Conservation (phyloP, 495 filamentous ascomycete genomes). For the Trichoderma virens region DNA sequence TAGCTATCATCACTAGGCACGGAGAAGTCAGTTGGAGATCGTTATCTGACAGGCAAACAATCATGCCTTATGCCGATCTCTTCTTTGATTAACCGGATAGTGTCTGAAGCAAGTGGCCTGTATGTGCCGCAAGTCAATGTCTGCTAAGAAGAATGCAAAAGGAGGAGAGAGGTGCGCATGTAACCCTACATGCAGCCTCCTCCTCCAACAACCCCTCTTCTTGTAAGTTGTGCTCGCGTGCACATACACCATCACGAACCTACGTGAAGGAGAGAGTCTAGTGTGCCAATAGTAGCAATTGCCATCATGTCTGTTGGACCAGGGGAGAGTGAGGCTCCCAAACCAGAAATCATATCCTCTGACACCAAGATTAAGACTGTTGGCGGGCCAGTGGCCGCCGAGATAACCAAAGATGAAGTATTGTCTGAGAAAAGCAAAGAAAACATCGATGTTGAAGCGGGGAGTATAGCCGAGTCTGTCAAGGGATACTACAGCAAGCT, state of each 20-base stretch:
- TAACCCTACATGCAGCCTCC: not conserved
- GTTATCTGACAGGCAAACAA: not conserved
- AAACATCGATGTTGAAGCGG: not conserved
- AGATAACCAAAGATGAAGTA: not conserved
- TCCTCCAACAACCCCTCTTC: not conserved
- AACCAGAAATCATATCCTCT: not conserved
- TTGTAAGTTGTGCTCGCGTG: not conserved
- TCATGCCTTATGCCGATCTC: not conserved
- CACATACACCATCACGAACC: not conserved
- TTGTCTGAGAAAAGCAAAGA: not conserved
- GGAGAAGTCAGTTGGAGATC: not conserved
- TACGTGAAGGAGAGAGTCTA: not conserved
- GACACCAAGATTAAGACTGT: not conserved
- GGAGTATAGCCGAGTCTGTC: not conserved
- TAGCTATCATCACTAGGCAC: not conserved
- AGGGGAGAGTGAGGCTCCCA: not conserved
- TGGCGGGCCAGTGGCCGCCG: not conserved
- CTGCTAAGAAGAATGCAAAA: not conserved
- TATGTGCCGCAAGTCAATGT: not conserved
- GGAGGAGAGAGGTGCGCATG: not conserved
- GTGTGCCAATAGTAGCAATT: not conserved
- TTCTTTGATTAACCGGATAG: not conserved
- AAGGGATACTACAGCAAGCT: conserved; percentile 4
- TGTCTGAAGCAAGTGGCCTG: not conserved
- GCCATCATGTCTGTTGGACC: not conserved